These are phyloP conservation scores for Botrytis deweyae DNA, from an alignment of 2,329 filamentous ascomycete genomes.

Conservation along the genomic window DNA sequence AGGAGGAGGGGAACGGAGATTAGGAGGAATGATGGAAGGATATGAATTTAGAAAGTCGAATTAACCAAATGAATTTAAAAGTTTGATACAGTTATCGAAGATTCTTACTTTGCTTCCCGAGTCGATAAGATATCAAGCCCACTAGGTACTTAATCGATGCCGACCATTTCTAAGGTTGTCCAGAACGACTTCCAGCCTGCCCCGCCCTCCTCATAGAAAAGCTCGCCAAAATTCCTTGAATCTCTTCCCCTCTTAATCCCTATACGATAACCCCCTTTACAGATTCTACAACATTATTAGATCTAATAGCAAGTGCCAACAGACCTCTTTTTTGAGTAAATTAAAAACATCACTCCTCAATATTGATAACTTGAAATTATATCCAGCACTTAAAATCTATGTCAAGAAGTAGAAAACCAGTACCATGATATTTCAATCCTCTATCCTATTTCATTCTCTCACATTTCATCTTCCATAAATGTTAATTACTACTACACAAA, in stretches of 20 bases:
- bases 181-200: rapidly evolving
- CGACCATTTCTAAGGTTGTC: neutral
- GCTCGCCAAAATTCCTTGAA: neutral
- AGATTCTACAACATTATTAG: neutral
- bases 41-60: neutral
- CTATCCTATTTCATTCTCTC: too few species aligned
- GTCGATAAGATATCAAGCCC: too few species aligned
- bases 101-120: neutral
- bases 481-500: too few species aligned
- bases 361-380: rapidly evolving
- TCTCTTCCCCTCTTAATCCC: neutral
- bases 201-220: neutral
- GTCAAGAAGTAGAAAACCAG: rapidly evolving
- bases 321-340: too few species aligned
- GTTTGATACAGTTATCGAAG: neutral
- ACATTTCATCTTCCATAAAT: too few species aligned
- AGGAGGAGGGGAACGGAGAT: neutral
- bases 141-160: too few species aligned
- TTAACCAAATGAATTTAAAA: neutral
- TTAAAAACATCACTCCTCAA: rapidly evolving
- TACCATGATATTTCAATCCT: too few species aligned
- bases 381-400: too few species aligned
- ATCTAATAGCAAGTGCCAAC: too few species aligned
- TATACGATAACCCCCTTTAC: neutral
- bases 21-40: neutral